Evolutionary conservation across 1,284 basidiomycete species (phyloP), one percentile per base, ranked within the genome.

Genomic region (Mycosarcoma maydis): DNA sequence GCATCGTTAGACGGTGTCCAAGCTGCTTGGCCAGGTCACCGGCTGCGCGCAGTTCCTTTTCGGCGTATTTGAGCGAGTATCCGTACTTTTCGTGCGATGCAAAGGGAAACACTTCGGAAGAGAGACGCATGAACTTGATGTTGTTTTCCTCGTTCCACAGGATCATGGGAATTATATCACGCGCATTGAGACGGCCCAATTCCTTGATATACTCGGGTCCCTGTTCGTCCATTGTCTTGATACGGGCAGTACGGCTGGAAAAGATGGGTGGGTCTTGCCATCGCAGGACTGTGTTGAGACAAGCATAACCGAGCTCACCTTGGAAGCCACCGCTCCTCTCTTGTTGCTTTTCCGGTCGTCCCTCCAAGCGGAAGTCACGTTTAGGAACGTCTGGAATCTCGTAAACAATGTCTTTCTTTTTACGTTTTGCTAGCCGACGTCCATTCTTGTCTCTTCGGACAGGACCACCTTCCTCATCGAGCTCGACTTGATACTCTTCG

Each of bases 21-120:
- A 90, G 88, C 70, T 86, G 86, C 48, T 87, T 89, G 1, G 92
- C 92, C 14, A 93, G 85, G 20, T 86, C 86, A 0, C 93, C 93
- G 2, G 88, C 87, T 16, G 80, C 83, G 72, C 84, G 84, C 19
- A 87, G 75, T 69, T 87, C 86, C 19, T 85, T 82, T 9, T 86
- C 83, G 11, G 88, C 89, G 58, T 90, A 91, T 20, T 87, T 85
- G 26, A 95, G 85, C 22, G 87, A 86, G 81, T 95, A 95, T 0
- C 92, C 92, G 72, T 92, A 88, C 36, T 85, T 86, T 10, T 84
- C 85, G 73, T 95, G 93, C 3, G 90, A 91, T 0, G 92, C 92
- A 74, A 91, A 95, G 1, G 93, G 92, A 80, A 95, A 94, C 86
- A 95, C 89, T 70, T 93, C 91, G 20, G 71, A 73, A 3, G 78